Conservation (phyloP, 1,139 yeast species). For the Lodderomyces orthopsilosis region DNA sequence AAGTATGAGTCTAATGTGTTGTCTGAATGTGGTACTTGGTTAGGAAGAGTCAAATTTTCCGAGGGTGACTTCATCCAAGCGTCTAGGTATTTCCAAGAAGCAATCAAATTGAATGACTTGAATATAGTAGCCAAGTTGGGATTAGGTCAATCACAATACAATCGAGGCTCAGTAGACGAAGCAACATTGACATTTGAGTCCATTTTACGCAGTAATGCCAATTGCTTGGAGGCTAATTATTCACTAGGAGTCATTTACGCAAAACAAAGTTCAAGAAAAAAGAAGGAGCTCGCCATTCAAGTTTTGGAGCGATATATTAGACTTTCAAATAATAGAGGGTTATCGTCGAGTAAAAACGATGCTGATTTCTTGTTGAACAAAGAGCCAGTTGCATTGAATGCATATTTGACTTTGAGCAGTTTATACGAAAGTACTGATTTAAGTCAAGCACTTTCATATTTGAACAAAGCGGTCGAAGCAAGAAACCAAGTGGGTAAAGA, state of each 20-base stretch:
- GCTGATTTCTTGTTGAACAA: conserved; percentile 35
- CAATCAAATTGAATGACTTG: conserved; percentile 60
- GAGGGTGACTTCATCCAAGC: conserved; percentile 62
- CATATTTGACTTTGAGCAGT: conserved; percentile 63
- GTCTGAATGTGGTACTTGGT: conserved; percentile 85
- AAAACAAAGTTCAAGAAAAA: conserved; percentile 36
- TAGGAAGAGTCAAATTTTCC: conserved; percentile 72
- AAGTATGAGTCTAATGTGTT: conserved; percentile 38
- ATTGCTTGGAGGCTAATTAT: conserved; percentile 72
- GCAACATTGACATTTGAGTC: conserved; percentile 84
- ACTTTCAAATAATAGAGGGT: conserved; percentile 50
- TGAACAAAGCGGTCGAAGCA: conserved; percentile 57
- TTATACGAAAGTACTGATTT: conserved; percentile 65
- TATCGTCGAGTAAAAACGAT: conserved; percentile 21
- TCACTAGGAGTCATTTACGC: conserved; percentile 75
- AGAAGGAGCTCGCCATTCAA: conserved; percentile 54
- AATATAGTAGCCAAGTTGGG: conserved; percentile 76
- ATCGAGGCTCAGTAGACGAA: conserved; percentile 74
- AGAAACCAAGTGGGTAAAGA: conserved; percentile 41
- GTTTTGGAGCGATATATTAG: conserved; percentile 71
- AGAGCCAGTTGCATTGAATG: conserved; percentile 68
- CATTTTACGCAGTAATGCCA: conserved; percentile 63
- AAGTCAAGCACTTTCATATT: conserved; percentile 54
- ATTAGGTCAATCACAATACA: conserved; percentile 79
- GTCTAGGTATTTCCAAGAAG: conserved; percentile 68